Conservation (phyloP, 169 alveolate species). For the Perkinsus olseni region DNA sequence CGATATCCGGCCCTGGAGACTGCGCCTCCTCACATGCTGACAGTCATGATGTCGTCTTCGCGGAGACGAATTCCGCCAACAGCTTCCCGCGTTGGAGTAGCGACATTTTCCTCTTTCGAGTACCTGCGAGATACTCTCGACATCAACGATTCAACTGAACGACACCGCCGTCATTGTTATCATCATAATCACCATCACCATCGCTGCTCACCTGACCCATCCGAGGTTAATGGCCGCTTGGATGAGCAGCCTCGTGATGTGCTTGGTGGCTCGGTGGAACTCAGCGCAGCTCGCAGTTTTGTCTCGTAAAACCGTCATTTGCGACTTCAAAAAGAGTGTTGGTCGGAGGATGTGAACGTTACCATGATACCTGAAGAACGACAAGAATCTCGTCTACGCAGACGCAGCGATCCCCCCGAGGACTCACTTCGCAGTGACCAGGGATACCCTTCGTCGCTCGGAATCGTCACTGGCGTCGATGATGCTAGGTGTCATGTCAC, state of each 20-base stretch:
- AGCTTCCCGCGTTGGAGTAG: neutral
- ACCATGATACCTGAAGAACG: neutral
- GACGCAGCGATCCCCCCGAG: no score
- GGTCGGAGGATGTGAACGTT: neutral
- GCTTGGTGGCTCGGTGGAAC: slow-evolving; percentile 17
- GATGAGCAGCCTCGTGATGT: slow-evolving; percentile 34
- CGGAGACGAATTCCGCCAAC: neutral
- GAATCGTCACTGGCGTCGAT: neutral
- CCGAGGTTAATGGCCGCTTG: slow-evolving; percentile 33
- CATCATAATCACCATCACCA: no score
- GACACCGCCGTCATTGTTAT: no score
- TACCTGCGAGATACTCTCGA: neutral
- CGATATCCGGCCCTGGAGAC: no score
- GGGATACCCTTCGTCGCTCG: neutral
- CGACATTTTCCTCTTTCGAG: neutral
- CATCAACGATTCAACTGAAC: neutral
- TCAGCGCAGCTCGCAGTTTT: neutral
- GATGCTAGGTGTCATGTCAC: neutral
- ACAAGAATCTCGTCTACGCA: no score
- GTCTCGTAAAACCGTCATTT: neutral
- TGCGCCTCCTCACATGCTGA: neutral
- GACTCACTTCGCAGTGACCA: neutral
- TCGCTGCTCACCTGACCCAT: neutral
- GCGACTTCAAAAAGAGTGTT: neutral
- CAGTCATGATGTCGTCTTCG: neutral